Conservation (phyloP, 805 yeast genomes). For the Candida patagonica region DNA sequence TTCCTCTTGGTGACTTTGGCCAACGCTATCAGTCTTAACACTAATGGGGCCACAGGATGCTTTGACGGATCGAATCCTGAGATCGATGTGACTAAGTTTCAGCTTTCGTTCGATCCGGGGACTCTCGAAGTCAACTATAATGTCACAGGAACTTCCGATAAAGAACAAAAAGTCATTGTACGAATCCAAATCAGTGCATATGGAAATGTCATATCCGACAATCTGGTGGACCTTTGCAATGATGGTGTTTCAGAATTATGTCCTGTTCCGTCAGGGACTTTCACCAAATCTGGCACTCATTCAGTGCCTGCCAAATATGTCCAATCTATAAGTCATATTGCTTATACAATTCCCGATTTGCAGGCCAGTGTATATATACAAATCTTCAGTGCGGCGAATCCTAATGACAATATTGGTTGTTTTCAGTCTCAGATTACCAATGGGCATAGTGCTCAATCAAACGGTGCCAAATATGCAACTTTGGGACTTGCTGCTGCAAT, state of each 20-base stretch:
- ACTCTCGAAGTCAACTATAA: constrained; percentile 1
- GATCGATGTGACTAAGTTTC: constrained; percentile 4
- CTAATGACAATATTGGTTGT: constrained; percentile 20
- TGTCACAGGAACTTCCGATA: constrained; percentile 3
- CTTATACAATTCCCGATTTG: constrained; percentile 28
- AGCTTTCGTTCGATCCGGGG: constrained; percentile 2
- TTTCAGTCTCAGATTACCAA: constrained; percentile 22
- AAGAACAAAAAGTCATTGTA: constrained; percentile 3
- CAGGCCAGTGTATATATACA: constrained; percentile 24
- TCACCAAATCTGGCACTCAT: constrained; percentile 21
- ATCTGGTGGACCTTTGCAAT: constrained; percentile 24
- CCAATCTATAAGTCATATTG: constrained; percentile 21
- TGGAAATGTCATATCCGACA: constrained; percentile 20
- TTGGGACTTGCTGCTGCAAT: constrained; percentile 26
- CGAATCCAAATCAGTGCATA: constrained; percentile 21
- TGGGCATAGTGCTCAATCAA: constrained; percentile 24
- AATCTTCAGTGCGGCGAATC: constrained; percentile 14
- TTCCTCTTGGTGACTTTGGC: too few relatives aligned
- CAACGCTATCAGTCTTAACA: not conserved
- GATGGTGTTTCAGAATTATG: constrained; percentile 24
- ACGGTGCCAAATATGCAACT: constrained; percentile 21
- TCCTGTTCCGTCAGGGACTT: constrained; percentile 21
- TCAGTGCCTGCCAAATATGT: constrained; percentile 24
- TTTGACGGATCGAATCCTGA: not conserved
- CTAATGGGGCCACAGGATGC: constrained; percentile 4